Evolutionary conservation across 371 early-diverging fungal genomes (phyloP), one percentile per base, ranked within the genome.

Genomic region (Synchytrium microbalum): DNA sequence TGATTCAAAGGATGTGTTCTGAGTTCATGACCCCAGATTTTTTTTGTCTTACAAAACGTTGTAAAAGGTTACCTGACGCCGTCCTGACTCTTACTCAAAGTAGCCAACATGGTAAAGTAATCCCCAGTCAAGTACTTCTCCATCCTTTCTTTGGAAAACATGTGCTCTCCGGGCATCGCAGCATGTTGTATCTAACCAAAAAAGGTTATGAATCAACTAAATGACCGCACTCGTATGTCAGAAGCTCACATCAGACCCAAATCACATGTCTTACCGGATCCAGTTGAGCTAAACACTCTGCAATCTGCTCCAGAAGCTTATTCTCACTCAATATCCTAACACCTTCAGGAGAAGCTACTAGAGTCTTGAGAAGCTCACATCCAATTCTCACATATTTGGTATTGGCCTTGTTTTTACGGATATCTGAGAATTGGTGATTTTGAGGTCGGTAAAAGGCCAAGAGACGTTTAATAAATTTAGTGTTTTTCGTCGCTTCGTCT

Each of bases 71-170:
- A 80, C 80, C 76, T 77, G 31, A 87, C 75, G 10, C 92, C 93
- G 38, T 85, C 87, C 16, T 80, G 79, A 51, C 75, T 73, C 62
- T 83, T 81, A 65, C 82, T 82, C 3, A 91, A 71, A 1, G 80
- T 73, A 0, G 90, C 89, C 27, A 93, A 71, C 27, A 93, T 67
- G 0, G 84, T 86, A 74, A 93, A 90, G 69, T 93, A 93, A 0
- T 88, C 88, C 25, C 86, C 79, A 0, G 86, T 88, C 55, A 89
- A 64, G 0, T 88, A 87, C 26, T 65, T 78, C 58, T 88, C 87
- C 83, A 92, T 85, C 28, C 86, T 70, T 38, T 88, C 88, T 52
- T 82, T 84, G 2, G 88, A 86, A 69, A 93, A 92, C 23, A 91
- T 79, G 0, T 83, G 86, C 23, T 91, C 90, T 0, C 14, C 51